Percentiles rank a stretch among this genome's conserved stretches.
Conservation (phyloP, 306 rosid genomes). For the Dryas drummondii region DNA sequence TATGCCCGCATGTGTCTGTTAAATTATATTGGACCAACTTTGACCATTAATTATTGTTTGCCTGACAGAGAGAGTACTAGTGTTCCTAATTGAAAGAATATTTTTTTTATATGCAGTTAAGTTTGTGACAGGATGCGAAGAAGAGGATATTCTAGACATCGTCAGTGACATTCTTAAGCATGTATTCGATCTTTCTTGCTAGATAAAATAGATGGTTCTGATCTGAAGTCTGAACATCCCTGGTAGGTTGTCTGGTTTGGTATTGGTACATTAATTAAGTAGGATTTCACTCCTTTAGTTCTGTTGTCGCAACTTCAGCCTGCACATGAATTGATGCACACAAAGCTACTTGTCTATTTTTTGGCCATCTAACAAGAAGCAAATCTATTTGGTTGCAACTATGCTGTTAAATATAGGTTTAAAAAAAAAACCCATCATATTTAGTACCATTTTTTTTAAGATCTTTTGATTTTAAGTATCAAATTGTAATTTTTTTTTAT, state of each 20-base stretch:
- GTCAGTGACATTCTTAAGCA: conserved; percentile 61
- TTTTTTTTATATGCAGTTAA: conserved; percentile 46
- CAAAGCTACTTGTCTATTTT: background rate
- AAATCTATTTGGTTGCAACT: background rate
- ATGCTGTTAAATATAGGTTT: background rate
- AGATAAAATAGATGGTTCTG: conserved; percentile 9
- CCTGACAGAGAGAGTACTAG: too few relatives aligned
- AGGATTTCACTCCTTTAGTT: background rate
- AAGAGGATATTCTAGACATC: conserved; percentile 50
- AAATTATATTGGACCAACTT: background rate
- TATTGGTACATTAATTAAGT: background rate
- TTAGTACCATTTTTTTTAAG: too few relatives aligned
- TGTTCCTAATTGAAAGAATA: conserved; percentile 22
- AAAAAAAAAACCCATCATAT: too few relatives aligned
- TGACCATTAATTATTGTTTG: too few relatives aligned
- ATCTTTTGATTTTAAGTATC: too few relatives aligned
- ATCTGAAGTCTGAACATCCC: background rate
- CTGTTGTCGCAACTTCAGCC: too few relatives aligned
- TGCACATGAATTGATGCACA: background rate
- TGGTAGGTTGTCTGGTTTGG: background rate
- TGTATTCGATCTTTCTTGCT: conserved; percentile 51
- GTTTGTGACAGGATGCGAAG: conserved; percentile 58
- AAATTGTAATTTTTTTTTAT: too few relatives aligned
- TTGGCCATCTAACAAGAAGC: background rate
- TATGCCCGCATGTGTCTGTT: background rate